These are phyloP conservation scores for Spathaspora arborariae DNA, from an alignment of 805 yeast genomes.

Conservation along the genomic window DNA sequence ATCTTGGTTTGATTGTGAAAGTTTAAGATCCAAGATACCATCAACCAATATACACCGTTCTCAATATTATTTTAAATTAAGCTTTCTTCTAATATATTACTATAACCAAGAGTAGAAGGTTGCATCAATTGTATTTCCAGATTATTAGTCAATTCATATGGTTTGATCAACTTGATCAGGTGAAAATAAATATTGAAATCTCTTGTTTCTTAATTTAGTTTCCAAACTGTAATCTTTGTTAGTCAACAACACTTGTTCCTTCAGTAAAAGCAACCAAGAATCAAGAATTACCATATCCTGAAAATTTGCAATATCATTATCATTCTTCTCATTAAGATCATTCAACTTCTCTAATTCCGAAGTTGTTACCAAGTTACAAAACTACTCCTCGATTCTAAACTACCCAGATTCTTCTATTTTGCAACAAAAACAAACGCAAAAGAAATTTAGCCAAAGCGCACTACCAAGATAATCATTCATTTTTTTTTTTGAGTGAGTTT, in stretches of 20 bases:
- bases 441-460: neutral
- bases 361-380: constrained; percentile 4
- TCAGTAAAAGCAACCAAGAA: neutral
- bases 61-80: neutral
- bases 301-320: neutral
- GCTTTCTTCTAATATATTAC: neutral
- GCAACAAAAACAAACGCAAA: neutral
- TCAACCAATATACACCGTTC: neutral
- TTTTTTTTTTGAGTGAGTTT: neutral
- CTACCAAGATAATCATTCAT: neutral
- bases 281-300: neutral
- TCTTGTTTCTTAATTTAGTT: constrained; percentile 1
- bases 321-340: constrained; percentile 1
- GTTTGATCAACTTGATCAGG: neutral
- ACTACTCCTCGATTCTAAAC: no score
- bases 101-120: neutral
- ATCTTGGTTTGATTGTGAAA: neutral
- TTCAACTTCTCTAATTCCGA: constrained; percentile 5
- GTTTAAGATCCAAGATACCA: neutral
- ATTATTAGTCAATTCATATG: constrained; percentile 9
- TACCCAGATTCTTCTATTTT: no score
- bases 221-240: neutral
- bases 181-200: constrained; percentile 1
- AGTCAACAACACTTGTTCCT: neutral
- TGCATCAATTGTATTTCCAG: constrained; percentile 4